Evolutionary conservation across 2,329 filamentous ascomycete genomes (phyloP).

Genomic region (Phaeophleospora eucalypticola): DNA sequence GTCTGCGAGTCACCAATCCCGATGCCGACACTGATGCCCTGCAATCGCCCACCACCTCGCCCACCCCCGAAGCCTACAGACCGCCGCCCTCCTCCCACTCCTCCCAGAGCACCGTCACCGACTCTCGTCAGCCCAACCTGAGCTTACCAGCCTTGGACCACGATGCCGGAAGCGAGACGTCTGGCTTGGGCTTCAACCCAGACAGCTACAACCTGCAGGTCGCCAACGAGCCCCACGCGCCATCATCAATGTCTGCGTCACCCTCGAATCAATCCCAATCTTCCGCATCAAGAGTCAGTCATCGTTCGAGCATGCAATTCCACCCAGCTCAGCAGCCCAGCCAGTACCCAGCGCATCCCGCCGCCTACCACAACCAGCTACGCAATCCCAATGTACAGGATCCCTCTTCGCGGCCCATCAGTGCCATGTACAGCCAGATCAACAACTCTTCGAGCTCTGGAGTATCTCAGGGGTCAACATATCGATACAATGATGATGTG

Average conservation of each 20-base stretch:
- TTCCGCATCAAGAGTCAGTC: slow-evolving; percentile 26
- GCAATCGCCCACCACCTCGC: slow-evolving; percentile 17
- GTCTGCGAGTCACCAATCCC: slow-evolving; percentile 93
- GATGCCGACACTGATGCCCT: slow-evolving; percentile 57
- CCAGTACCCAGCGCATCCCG: slow-evolving; percentile 22
- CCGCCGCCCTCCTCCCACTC: slow-evolving; percentile 32
- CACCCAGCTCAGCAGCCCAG: slow-evolving; percentile 39
- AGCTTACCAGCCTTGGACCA: slow-evolving; percentile 35
- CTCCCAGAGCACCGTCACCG: slow-evolving; percentile 38
- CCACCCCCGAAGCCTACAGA: slow-evolving; percentile 9
- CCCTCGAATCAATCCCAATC: slow-evolving; percentile 6
- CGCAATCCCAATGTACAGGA: slow-evolving; percentile 30
- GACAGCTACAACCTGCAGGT: slow-evolving; percentile 35
- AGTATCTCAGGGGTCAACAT: slow-evolving; percentile 30
- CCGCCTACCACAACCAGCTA: slow-evolving; percentile 18
- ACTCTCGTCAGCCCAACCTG: slow-evolving; percentile 30
- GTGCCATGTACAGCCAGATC: slow-evolving; percentile 47
- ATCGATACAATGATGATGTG: slow-evolving; percentile 46
- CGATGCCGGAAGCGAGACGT: slow-evolving; percentile 30
- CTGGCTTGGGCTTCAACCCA: slow-evolving; percentile 40
- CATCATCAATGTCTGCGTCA: slow-evolving; percentile 9
- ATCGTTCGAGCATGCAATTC: slow-evolving; percentile 43
- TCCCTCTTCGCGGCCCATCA: slow-evolving; percentile 36
- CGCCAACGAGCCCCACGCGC: slow-evolving; percentile 2
- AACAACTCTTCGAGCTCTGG: slow-evolving; percentile 46